Base-by-base conservation (phyloP, 257 asterid species). In the Solanum sitiens region DNA sequence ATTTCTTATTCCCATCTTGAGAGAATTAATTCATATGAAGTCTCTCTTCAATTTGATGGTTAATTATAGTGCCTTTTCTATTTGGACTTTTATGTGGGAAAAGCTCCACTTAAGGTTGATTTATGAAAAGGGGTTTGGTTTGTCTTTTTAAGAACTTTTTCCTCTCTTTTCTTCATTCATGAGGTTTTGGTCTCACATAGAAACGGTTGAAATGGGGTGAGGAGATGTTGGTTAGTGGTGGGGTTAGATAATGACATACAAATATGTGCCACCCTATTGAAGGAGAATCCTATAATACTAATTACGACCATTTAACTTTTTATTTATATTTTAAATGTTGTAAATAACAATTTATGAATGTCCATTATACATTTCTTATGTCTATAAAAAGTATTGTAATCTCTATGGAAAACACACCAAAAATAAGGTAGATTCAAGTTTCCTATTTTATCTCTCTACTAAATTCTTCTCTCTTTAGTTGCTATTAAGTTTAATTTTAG, bases 231-330 rank as follows among this genome's bases (percentile, higher is more conserved):
- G 86, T 87, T 89, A 91, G 95, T 93, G 95, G 95, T 94, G 95
- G 98, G 94, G 94, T 90, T 88, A 35, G 94, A 94, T 90, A 92
- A 79, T 76, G 96, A 92, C 94, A 86, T 85, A 89, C 94, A 90
- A 91, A 90, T 88, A 77, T 90, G 84, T 89, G 90, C 86, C 89
- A 89, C 87, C 87, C 91, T 89, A 83, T 88, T 88, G 44, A 73
- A 88, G 39, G 86, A 92, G 93, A 91, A 92, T 90, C 95, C 93
- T 87, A 93, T 87, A 93, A 91, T 92, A 91, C 88, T 89, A 27
- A 27, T 27, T 83, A 27, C 86, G 30, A 42, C 39, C 13, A 42
- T 56, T 32, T 65, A 59, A 10, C 20, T 45, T 79, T 39, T 53
- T 18, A 7, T 53, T 87, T 75, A 59, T 16, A 30, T 3, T 11